Conservation (phyloP, 331 rosid species). For the Dryas integrifolia region DNA sequence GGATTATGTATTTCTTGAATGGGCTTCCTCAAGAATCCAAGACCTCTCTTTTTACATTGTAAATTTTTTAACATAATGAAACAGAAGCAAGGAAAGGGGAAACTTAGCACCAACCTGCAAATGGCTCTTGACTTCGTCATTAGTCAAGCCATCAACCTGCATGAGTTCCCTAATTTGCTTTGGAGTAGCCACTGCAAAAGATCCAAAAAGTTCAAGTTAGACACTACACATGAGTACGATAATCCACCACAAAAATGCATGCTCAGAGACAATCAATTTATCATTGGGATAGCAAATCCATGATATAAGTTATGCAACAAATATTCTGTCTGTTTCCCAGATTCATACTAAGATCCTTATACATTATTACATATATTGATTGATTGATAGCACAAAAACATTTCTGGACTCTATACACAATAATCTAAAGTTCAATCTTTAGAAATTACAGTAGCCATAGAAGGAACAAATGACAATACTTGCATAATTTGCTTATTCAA, state of each 20-base stretch:
- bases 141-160: slow-evolving; percentile 98
- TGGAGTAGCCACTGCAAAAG: slow-evolving; percentile 83
- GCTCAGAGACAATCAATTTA: slow-evolving; percentile 15
- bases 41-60: neutral
- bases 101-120: slow-evolving; percentile 66
- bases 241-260: slow-evolving; percentile 16
- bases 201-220: slow-evolving; percentile 27
- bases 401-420: neutral
- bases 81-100: slow-evolving; percentile 4
- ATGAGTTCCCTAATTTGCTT: slow-evolving; percentile 96
- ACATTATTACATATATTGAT: neutral
- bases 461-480: neutral
- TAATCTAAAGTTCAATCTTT: neutral
- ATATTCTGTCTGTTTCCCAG: neutral
- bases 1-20: neutral
- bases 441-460: slow-evolving; percentile 3
- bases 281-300: slow-evolving; percentile 13
- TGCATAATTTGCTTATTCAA: slow-evolving; percentile 10
- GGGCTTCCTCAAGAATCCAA: slow-evolving; percentile 1
- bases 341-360: slow-evolving; percentile 7
- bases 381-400: neutral
- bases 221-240: slow-evolving; percentile 16
- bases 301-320: slow-evolving; percentile 16
- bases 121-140: slow-evolving; percentile 98
- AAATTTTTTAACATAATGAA: slow-evolving; percentile 15